A percentile compares a stretch with the other conserved stretches of the same genome.
phyloP scores from a whole-genome alignment of 225 moss, liverwort and hornwort genomes.

The Pseudisothecium myosuroides region DNA sequence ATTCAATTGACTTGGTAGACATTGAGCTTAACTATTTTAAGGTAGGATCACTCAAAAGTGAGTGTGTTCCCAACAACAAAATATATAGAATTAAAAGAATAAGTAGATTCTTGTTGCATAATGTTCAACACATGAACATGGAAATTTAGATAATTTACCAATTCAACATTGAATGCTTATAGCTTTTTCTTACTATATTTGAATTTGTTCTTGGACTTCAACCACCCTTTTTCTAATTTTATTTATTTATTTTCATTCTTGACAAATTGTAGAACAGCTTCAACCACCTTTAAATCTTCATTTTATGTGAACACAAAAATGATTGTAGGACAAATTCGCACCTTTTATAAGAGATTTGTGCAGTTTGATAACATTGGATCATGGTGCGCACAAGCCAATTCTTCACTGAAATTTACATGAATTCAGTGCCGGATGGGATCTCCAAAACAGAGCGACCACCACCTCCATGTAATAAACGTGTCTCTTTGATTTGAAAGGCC shows the following conservation, averaged over 20 bases:
- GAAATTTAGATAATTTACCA: neutral
- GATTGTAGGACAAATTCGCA: neutral
- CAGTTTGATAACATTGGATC: no score
- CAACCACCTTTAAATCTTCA: no score
- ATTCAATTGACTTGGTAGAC: neutral
- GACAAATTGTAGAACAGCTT: no score
- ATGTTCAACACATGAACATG: neutral
- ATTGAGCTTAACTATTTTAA: neutral
- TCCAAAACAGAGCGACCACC: neutral
- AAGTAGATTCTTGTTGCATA: neutral
- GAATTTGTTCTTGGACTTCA: neutral
- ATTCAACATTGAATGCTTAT: no score
- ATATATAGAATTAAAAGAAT: no score
- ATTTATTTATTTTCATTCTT: no score
- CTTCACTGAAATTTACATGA: neutral
- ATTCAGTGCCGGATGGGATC: neutral
- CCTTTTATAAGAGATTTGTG: neutral
- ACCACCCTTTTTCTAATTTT: no score
- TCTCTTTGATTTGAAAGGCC: constrained; percentile 10
- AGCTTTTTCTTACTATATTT: no score
- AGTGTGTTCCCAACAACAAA: neutral
- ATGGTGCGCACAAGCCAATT: neutral
- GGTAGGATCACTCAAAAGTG: neutral
- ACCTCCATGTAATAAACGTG: neutral
- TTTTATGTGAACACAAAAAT: neutral